Evolutionary conservation across 2,329 filamentous ascomycete species (phyloP), one percentile per base, ranked within the genome.

Genomic region (Trichophyton verrucosum): DNA sequence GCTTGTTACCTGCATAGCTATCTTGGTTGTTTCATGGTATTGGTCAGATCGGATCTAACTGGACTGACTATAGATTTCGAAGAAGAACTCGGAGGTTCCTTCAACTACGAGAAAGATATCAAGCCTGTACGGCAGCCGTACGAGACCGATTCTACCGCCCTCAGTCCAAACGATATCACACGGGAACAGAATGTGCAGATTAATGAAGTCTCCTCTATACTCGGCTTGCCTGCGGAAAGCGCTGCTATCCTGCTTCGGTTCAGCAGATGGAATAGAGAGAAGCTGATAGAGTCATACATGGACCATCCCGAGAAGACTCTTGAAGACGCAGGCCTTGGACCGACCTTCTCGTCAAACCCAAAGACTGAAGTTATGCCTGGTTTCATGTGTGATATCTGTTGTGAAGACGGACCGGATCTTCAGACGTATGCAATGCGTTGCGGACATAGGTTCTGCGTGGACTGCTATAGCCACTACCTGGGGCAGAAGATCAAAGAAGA

Each of bases 301-400:
- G 92, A 99, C 65, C 83, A 83, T 58, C 85, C 88, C 2, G 84
- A 88, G 62, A 83, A 87, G 69, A 84, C 94, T 1, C 77, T 97
- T 38, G 91, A 96, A 68, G 86, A 85, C 63, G 91, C 92, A 13
- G 94, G 94, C 0, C 76, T 99, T 33, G 87, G 86, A 40, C 82
- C 85, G 60, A 83, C 79, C 63, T 79, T 82, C n/a, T 76, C 77
- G 1, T 77, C 77, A 9, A 79, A 81, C 9, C 87, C 89, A 1
- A 86, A 83, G 69, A 81, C 95, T 2, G 83, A 91, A 71, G 77
- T 80, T 15, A 77, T 92, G 17, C 80, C 83, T 13, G 90, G 86
- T 7, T 99, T 99, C 72, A 80, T 83, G 68, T 99, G 94, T 75
- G 91, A 96, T 64, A 99, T 99, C 65, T 99, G 94, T 77, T 97